Percentiles rank a stretch among this genome's conserved stretches.
phyloP scores from a whole-genome alignment of 2,329 filamentous ascomycete species.

The Penicillium occitanis region DNA sequence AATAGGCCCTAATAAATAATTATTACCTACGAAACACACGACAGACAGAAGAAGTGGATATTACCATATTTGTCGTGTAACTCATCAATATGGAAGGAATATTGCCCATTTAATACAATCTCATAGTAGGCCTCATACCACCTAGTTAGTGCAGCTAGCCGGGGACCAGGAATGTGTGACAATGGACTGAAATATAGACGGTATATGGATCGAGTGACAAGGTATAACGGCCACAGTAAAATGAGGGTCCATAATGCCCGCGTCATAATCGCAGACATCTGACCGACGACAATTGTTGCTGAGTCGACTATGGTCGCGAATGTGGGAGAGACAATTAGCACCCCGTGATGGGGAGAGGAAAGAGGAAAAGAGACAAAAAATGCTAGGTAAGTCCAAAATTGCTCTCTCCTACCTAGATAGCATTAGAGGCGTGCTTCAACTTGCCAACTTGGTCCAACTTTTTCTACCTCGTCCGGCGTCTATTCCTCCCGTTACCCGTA shows the following conservation, averaged over 20 bases:
- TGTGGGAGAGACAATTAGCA: background rate
- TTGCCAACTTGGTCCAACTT: background rate
- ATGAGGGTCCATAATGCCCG: conserved; percentile 8
- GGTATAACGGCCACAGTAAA: background rate
- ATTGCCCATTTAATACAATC: conserved; percentile 27
- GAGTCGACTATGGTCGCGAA: background rate
- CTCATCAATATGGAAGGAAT: conserved; percentile 28
- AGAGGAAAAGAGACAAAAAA: background rate
- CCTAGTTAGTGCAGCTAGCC: conserved; percentile 31
- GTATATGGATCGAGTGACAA: conserved; percentile 24
- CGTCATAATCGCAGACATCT: background rate
- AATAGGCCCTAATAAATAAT: conserved; percentile 30
- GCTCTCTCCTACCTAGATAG: background rate
- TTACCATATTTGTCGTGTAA: conserved; percentile 32
- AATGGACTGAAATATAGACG: conserved; percentile 34
- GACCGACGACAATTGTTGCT: background rate
- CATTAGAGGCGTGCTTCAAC: background rate
- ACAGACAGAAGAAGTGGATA: conserved; percentile 23
- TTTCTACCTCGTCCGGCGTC: background rate
- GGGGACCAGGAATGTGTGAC: conserved; percentile 35
- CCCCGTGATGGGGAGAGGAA: background rate
- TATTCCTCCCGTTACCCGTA: no score
- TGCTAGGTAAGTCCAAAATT: background rate
- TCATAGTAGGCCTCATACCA: conserved; percentile 35
- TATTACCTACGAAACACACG: background rate